Percentiles rank a stretch among this genome's conserved stretches.
Evolutionary conservation across 2,329 filamentous ascomycete species (phyloP).

Genomic region (Penicillium hordei): DNA sequence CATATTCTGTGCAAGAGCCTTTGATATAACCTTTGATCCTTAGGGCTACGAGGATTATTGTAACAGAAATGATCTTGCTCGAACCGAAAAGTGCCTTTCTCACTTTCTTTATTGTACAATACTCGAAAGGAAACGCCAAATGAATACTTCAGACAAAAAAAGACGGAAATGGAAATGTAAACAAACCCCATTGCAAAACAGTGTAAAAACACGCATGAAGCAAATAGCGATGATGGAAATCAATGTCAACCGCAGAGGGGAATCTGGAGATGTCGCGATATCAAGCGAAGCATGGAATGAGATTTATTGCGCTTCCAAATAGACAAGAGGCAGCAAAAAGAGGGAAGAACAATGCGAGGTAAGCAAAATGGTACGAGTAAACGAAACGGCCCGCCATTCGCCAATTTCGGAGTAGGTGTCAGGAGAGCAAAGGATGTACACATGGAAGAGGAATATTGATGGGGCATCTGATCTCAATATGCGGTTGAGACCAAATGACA

Average conservation of each 20-base stretch:
- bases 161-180: conserved; percentile 4
- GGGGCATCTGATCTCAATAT: conserved; percentile 25
- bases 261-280: conserved; percentile 21
- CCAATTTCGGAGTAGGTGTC: conserved; percentile 11
- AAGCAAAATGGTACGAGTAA: conserved; percentile 3
- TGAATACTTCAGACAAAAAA: conserved; percentile 10
- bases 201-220: conserved; percentile 1
- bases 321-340: background rate
- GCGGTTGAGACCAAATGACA: conserved; percentile 15
- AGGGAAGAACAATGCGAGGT: background rate
- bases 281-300: conserved; percentile 13
- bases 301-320: conserved; percentile 9
- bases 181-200: background rate
- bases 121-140: conserved; percentile 20
- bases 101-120: conserved; percentile 25
- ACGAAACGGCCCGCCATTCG: conserved; percentile 10
- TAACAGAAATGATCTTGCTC: conserved; percentile 18
- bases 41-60: conserved; percentile 2
- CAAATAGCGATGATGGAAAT: conserved; percentile 11
- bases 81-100: conserved; percentile 22
- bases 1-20: too few species aligned
- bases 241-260: conserved; percentile 21
- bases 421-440: conserved; percentile 16
- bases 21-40: background rate
- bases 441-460: conserved; percentile 16